Evolutionary conservation across 2,329 filamentous ascomycete species (phyloP).

Genomic region (Claviceps citrina): DNA sequence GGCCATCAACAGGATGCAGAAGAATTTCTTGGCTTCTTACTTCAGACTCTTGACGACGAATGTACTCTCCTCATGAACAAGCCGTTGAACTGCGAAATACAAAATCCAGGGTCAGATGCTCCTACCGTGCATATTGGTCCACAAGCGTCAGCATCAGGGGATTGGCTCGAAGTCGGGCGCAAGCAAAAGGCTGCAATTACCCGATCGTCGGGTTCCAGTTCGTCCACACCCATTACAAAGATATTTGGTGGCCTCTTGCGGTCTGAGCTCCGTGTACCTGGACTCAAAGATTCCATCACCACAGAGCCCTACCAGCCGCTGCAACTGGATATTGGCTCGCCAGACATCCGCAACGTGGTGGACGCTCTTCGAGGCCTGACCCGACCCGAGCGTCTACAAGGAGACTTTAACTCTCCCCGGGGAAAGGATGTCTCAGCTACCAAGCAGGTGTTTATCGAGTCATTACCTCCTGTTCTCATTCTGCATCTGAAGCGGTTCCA

Average conservation of each 20-base stretch:
- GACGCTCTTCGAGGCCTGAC: slow-evolving; percentile 81
- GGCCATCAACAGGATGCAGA: slow-evolving; percentile 97
- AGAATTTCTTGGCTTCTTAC: slow-evolving; percentile 84
- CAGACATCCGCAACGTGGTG: slow-evolving; percentile 75
- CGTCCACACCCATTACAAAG: slow-evolving; percentile 73
- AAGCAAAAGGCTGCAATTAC: slow-evolving; percentile 81
- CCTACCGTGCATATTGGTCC: slow-evolving; percentile 15
- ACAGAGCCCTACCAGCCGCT: slow-evolving; percentile 87
- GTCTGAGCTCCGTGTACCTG: slow-evolving; percentile 76
- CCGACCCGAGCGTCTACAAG: slow-evolving; percentile 67
- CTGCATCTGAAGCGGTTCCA: slow-evolving; percentile 95
- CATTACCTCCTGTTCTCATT: slow-evolving; percentile 77
- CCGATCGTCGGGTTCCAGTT: slow-evolving; percentile 62
- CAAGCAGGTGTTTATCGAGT: slow-evolving; percentile 91
- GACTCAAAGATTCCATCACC: slow-evolving; percentile 79
- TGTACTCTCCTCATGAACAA: slow-evolving; percentile 56
- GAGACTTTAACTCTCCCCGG: slow-evolving; percentile 66
- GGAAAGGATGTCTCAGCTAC: slow-evolving; percentile 65
- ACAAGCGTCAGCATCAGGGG: slow-evolving; percentile 23
- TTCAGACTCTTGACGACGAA: slow-evolving; percentile 88
- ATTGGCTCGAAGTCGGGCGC: slow-evolving; percentile 86
- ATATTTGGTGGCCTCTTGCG: slow-evolving; percentile 88
- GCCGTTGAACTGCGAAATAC: slow-evolving; percentile 26
- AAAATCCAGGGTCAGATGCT: slow-evolving; percentile 18
- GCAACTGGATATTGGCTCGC: slow-evolving; percentile 82